Conservation (phyloP, 1,139 yeast genomes). For the Yamadazyma membranifaciens region DNA sequence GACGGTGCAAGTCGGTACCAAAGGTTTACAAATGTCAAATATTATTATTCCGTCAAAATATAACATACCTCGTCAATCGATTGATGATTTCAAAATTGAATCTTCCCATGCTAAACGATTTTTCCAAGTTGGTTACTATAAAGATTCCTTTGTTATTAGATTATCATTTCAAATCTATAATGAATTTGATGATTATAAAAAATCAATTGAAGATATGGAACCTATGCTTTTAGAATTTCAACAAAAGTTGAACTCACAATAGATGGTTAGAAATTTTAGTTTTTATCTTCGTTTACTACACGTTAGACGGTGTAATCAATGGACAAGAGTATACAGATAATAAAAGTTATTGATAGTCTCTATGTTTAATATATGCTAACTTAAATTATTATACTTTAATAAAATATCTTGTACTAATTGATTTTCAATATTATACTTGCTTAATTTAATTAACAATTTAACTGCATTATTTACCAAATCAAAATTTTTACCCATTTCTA, state of each 20-base stretch:
- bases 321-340: too few relatives aligned
- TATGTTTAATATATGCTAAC: too few relatives aligned
- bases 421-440: conserved; percentile 17
- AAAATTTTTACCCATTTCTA: conserved; percentile 8
- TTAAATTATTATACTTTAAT: conserved; percentile 1
- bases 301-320: background rate
- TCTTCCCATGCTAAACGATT: conserved; percentile 18
- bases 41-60: conserved; percentile 37
- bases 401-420: conserved; percentile 4
- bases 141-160: conserved; percentile 45
- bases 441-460: conserved; percentile 24
- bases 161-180: conserved; percentile 62
- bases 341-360: too few relatives aligned
- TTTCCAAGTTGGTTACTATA: conserved; percentile 45
- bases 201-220: conserved; percentile 34
- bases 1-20: conserved; percentile 30
- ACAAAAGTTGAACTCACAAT: background rate
- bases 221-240: conserved; percentile 1
- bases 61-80: conserved; percentile 12
- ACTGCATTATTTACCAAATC: conserved; percentile 9
- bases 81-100: conserved; percentile 10
- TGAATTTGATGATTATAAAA: conserved; percentile 51
- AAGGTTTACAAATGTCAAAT: conserved; percentile 22
- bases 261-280: background rate
- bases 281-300: too few relatives aligned